Evolutionary conservation across 2,329 filamentous ascomycete species (phyloP), one percentile per base, ranked within the genome.

Genomic region (Aureobasidium sp.): DNA sequence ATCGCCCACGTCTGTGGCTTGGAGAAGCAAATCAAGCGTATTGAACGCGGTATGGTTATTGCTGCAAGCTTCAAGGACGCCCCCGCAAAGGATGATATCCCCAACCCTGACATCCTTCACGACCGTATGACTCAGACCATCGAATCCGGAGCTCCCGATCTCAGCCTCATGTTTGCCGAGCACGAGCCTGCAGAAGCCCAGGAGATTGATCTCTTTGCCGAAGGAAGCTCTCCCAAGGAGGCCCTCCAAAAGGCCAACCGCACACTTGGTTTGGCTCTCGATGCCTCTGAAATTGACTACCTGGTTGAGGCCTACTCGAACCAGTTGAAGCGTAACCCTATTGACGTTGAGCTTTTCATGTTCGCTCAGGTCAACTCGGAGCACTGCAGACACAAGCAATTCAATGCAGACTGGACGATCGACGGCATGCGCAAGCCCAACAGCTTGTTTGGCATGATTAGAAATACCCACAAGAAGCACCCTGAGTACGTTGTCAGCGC

Each of bases 351-450:
- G 76, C 81, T 97, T 23, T 97, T 97, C 80, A 97, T 97, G 94
- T 99, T 97, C 73, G 93, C 93, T 17, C 94, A 99, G 76, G 93
- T 99, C 72, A 97, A 97, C 78, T 97, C 93, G 3, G 94, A 99
- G 79, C 93, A 97, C 75, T 96, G 84, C 70, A 77, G 84, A 61
- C 84, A 87, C 71, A 95, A 96, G 79, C 89, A 95, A 68, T 99
- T 99, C 82, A 99, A 99, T 74, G 92, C 94, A 29, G 87, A 86
- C 62, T 99, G 94, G 90, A 94, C 87, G 17, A 95, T 99, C 68
- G 92, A 99, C 72, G 92, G 92, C 57, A 80, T 88, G 66, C 77
- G 81, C 65, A 94, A 92, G 81, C 81, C 84, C 47, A 83, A 88
- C 71, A 93, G 87, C 65, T 81, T 99, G 8, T 99, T 99, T 70